These are phyloP conservation scores for Fusarium subtropicale DNA, from an alignment of 2,329 filamentous ascomycete genomes.

Conservation along the genomic window DNA sequence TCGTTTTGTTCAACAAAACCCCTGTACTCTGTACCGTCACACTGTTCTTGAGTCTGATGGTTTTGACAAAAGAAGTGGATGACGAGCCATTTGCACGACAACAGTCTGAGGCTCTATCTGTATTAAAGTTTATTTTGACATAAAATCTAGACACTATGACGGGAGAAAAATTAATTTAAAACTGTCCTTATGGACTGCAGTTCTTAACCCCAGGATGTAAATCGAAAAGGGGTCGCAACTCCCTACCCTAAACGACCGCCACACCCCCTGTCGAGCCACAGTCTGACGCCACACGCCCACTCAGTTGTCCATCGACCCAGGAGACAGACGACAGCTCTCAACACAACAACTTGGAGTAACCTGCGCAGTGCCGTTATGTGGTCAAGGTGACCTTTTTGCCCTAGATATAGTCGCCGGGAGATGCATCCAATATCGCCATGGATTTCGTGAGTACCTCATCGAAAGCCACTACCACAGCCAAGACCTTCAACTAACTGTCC, in stretches of 20 bases:
- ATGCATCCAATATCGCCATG: slow-evolving; percentile 64
- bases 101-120: not conserved
- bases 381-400: slow-evolving; percentile 30
- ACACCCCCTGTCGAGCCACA: not conserved
- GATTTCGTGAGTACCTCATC: slow-evolving; percentile 63
- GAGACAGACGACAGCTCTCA: slow-evolving; percentile 40
- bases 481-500: slow-evolving; percentile 32
- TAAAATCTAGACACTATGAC: not conserved
- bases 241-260: slow-evolving; percentile 29
- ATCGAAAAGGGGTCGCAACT: slow-evolving; percentile 11
- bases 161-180: not conserved
- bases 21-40: no score
- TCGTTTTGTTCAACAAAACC: no score
- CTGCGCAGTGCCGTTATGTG: slow-evolving; percentile 35
- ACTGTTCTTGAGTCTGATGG: no score
- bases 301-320: slow-evolving; percentile 15
- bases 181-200: not conserved
- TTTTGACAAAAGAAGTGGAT: no score
- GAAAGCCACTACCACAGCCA: not conserved
- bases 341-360: slow-evolving; percentile 39
- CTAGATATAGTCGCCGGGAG: slow-evolving; percentile 47
- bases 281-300: slow-evolving; percentile 22
- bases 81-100: not conserved
- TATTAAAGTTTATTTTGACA: not conserved
- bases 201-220: not conserved